Base-by-base conservation (phyloP, 495 filamentous ascomycete species). In the Elaphomyces granulatus region DNA sequence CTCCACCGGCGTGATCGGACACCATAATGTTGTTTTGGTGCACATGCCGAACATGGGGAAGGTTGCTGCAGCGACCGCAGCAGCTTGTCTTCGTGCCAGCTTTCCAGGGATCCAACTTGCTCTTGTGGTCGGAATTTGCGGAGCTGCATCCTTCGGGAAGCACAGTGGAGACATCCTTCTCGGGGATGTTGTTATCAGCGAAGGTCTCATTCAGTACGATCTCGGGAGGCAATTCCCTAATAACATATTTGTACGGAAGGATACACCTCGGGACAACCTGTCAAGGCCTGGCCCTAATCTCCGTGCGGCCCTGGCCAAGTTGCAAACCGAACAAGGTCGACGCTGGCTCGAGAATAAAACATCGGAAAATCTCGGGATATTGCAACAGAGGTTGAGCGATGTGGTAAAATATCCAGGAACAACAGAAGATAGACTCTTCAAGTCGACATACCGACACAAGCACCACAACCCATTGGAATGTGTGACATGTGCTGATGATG, bases 151-250 rank as follows among this genome's bases (percentile, higher is more conserved):
- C 2, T n/a, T 14, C 34, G n/a, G 7, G 28, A 31, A n/a, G 2
- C 28, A 20, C n/a, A 23, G 37, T n/a, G 32, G 38, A 3, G 48
- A 55, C n/a, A 36, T 59, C 4, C 26, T 62, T 7, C 56, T 67
- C 2, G 64, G 65, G n/a, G 62, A 68, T 37, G 54, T 67, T 2
- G 44, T 67, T 8, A 52, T 68, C 26, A 62, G 60, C 42, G 54
- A 49, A 0, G 45, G 38, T 20, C 38, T 63, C 4, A 43, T 62
- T 4, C 50, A 62, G 32, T 56, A 56, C 41, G 56, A 60, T 26
- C 52, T 55, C 34, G 61, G 61, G 4, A 45, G 47, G 20, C 49
- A 44, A 26, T 46, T 41, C 15, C 44, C 53, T 0, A 34, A 46
- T 28, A 36, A n/a, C 37, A 15, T 49, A 46, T 20, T 31, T 38